phyloP scores from a whole-genome alignment of 345 rosid genomes.

The Bruguiera gymnorhiza region DNA sequence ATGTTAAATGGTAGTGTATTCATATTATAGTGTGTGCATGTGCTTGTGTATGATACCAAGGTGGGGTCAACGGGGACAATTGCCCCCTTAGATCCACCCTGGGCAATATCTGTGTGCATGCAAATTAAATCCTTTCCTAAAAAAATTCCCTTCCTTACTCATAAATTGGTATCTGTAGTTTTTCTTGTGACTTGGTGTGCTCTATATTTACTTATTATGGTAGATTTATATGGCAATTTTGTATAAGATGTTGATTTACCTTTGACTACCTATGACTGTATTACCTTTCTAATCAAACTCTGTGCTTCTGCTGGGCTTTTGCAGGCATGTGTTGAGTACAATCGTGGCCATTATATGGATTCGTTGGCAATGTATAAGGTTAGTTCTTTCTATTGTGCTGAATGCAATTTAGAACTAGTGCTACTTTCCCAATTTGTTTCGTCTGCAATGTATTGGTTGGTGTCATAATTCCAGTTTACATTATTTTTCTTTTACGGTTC shows the following conservation, averaged over 20 bases:
- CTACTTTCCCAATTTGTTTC: constrained; percentile 6
- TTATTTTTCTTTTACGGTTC: background rate
- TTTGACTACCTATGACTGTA: background rate
- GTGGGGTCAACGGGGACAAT: too few relatives aligned
- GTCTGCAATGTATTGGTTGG: background rate
- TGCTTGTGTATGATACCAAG: too few relatives aligned
- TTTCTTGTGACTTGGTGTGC: too few relatives aligned
- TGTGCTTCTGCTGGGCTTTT: constrained; percentile 19
- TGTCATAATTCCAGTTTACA: constrained; percentile 4
- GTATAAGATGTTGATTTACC: background rate
- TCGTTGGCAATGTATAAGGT: constrained; percentile 91
- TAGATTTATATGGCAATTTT: too few relatives aligned
- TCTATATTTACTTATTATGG: too few relatives aligned
- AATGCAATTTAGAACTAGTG: background rate
- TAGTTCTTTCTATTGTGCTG: constrained; percentile 25
- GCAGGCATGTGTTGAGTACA: constrained; percentile 94
- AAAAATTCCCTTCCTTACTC: background rate
- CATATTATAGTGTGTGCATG: too few relatives aligned
- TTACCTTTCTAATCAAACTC: background rate
- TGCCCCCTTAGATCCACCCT: too few relatives aligned
- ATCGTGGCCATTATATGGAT: constrained; percentile 71
- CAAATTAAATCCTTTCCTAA: background rate
- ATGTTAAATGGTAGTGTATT: too few relatives aligned
- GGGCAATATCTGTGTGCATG: background rate
- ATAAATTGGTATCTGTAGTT: too few relatives aligned